These are phyloP conservation scores for Blastobotrys persicus DNA, from an alignment of 1,139 yeast genomes.

Conservation along the genomic window DNA sequence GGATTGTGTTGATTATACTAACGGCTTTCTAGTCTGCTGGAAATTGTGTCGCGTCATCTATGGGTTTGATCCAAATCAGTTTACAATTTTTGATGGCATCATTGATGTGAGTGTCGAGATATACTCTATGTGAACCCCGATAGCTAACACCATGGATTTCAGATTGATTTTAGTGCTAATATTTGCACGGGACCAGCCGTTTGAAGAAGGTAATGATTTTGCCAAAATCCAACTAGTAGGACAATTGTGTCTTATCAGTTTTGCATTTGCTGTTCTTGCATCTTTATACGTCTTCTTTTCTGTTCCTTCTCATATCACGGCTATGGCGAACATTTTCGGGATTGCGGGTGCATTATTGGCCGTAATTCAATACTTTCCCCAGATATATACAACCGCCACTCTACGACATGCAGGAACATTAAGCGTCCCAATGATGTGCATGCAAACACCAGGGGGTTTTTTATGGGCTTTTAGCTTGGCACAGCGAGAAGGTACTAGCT, in stretches of 20 bases:
- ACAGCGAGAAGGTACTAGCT: constrained; percentile 69
- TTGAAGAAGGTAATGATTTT: constrained; percentile 29
- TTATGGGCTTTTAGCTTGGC: constrained; percentile 71
- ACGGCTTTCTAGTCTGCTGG: constrained; percentile 33
- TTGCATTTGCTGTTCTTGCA: constrained; percentile 24
- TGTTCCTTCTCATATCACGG: constrained; percentile 20
- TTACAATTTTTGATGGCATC: constrained; percentile 66
- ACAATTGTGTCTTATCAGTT: constrained; percentile 25
- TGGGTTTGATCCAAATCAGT: constrained; percentile 69
- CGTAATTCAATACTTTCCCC: constrained; percentile 75
- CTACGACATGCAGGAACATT: constrained; percentile 79
- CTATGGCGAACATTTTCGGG: constrained; percentile 61
- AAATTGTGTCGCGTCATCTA: constrained; percentile 67
- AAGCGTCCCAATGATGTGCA: constrained; percentile 76
- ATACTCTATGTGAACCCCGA: too few species aligned
- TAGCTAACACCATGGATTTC: not conserved
- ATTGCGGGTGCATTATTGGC: constrained; percentile 55
- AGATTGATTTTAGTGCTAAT: constrained; percentile 31
- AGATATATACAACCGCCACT: constrained; percentile 63
- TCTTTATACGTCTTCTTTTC: constrained; percentile 27
- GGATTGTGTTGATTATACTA: too few species aligned
- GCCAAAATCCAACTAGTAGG: constrained; percentile 26
- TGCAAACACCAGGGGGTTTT: constrained; percentile 90
- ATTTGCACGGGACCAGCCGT: constrained; percentile 17
- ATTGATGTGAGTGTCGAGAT: constrained; percentile 46